phyloP scores from a whole-genome alignment of 129 eudicot species.

The Calendula officinalis region DNA sequence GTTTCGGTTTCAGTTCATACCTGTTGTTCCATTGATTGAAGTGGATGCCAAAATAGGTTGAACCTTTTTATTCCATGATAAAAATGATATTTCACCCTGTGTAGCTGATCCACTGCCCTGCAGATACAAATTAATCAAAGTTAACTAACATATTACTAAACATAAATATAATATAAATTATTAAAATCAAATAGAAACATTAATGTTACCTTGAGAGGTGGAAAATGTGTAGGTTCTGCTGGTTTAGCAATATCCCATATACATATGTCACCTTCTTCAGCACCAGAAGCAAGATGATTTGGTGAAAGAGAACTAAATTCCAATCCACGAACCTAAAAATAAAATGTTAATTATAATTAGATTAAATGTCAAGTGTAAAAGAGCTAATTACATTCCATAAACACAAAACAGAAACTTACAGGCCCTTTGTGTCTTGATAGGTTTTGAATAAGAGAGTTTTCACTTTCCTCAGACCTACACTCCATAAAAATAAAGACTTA shows the following conservation, averaged over 20 bases:
- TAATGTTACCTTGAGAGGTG: conserved; percentile 72
- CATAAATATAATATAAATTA: background rate
- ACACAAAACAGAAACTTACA: conserved; percentile 45
- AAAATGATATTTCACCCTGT: conserved; percentile 82
- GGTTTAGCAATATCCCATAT: conserved; percentile 85
- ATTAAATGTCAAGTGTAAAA: conserved; percentile 1
- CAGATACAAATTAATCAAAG: conserved; percentile 1
- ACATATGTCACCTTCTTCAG: conserved; percentile 94
- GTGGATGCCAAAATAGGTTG: conserved; percentile 86
- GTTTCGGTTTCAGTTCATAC: conserved; percentile 30
- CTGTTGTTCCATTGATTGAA: conserved; percentile 82
- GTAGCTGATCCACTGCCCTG: conserved; percentile 92
- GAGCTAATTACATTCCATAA: conserved; percentile 13
- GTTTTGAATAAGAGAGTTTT: conserved; percentile 49
- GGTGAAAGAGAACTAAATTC: conserved; percentile 74
- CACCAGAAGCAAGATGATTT: conserved; percentile 90
- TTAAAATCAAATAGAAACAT: background rate
- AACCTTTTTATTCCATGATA: conserved; percentile 92
- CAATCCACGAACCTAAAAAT: conserved; percentile 84
- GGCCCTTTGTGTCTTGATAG: conserved; percentile 76
- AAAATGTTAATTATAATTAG: background rate
- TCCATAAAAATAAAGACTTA: conserved; percentile 7
- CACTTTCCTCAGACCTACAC: conserved; percentile 55
- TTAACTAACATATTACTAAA: background rate
- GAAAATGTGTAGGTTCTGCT: conserved; percentile 65